Conservation (phyloP, 1,139 yeast genomes). For the Candida smagusa region DNA sequence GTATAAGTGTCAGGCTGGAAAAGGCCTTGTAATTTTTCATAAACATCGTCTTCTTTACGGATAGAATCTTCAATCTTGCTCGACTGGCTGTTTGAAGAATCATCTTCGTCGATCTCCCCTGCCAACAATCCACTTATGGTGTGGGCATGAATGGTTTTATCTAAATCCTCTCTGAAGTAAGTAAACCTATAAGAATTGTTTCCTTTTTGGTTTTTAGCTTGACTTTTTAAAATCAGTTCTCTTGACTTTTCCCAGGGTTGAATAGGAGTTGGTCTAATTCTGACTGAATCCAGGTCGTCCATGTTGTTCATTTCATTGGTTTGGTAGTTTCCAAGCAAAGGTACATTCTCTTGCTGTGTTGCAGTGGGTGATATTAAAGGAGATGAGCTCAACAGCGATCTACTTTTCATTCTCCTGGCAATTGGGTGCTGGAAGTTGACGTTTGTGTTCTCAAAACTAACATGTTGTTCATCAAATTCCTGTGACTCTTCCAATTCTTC, state of each 20-base stretch:
- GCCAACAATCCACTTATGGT: constrained; percentile 73
- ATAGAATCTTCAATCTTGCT: background rate
- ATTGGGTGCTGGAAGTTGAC: constrained; percentile 26
- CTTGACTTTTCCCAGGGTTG: constrained; percentile 69
- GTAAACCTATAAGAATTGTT: constrained; percentile 47
- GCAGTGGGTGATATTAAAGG: constrained; percentile 7
- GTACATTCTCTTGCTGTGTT: constrained; percentile 18
- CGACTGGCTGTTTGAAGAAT: constrained; percentile 10
- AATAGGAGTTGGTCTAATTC: constrained; percentile 71
- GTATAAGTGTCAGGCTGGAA: constrained; percentile 28
- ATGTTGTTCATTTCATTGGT: constrained; percentile 66
- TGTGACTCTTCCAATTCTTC: constrained; percentile 56
- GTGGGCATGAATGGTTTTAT: constrained; percentile 86
- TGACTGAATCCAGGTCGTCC: constrained; percentile 41
- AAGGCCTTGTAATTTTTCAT: constrained; percentile 22
- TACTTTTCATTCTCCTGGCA: constrained; percentile 11
- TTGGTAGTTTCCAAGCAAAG: constrained; percentile 35
- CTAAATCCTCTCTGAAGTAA: constrained; percentile 86
- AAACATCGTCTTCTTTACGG: constrained; percentile 7
- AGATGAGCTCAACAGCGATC: constrained; percentile 1
- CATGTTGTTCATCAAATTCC: constrained; percentile 11
- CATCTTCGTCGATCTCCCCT: constrained; percentile 8
- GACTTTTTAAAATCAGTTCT: constrained; percentile 23
- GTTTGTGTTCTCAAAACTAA: constrained; percentile 11
- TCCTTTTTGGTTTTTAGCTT: background rate